A percentile compares a stretch with the other conserved stretches of the same genome.
phyloP scores from a whole-genome alignment of 306 rosid species.

The Acacia crassicarpa region DNA sequence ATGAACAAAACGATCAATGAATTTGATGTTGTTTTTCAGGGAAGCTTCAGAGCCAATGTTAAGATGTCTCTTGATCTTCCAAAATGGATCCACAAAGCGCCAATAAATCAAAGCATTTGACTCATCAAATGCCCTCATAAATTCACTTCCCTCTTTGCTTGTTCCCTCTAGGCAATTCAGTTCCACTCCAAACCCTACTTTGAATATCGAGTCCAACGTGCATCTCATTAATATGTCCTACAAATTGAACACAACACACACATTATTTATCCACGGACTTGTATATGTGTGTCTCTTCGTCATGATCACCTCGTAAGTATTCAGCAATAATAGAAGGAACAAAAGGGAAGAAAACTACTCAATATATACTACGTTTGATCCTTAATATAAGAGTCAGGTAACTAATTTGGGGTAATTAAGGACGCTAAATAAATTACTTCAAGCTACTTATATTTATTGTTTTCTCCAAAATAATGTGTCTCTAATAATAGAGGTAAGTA shows the following conservation, averaged over 20 bases:
- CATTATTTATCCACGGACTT: neutral
- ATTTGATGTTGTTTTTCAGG: constrained; percentile 47
- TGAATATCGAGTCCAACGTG: constrained; percentile 76
- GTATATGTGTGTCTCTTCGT: no score
- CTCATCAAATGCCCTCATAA: constrained; percentile 79
- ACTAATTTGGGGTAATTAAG: no score
- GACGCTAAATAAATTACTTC: no score
- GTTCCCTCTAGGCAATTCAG: constrained; percentile 69
- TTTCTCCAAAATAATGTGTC: no score
- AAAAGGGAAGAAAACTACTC: no score
- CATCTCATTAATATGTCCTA: constrained; percentile 70
- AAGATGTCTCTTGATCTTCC: constrained; percentile 66
- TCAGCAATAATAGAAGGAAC: no score
- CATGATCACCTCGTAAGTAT: no score
- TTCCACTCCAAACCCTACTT: constrained; percentile 92
- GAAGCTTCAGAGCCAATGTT: constrained; percentile 67
- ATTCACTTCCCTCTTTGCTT: constrained; percentile 53
- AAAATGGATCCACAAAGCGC: constrained; percentile 75
- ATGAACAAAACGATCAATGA: constrained; percentile 53
- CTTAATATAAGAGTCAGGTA: no score
- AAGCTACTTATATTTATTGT: no score
- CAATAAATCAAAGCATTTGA: constrained; percentile 56
- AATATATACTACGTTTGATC: no score
- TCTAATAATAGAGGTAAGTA: no score
- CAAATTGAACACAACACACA: neutral